Evolutionary conservation across 441 rosid species (phyloP).

Genomic region (Eutrema salsugineum): DNA sequence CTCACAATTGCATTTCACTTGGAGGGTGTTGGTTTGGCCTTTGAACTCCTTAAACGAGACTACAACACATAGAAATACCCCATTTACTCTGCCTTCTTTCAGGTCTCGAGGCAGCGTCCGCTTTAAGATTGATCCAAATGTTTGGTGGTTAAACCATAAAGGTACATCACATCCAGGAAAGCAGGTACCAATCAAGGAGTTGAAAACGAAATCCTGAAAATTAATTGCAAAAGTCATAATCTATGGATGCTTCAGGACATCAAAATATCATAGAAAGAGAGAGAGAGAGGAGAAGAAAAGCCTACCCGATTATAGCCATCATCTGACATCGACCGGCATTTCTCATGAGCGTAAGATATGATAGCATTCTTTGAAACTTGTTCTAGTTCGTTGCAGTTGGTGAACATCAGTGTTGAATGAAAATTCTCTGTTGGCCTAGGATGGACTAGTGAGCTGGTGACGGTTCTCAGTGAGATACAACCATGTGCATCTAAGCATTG

Average conservation of each 20-base stretch:
- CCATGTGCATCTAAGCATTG: too few species aligned
- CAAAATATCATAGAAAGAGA: too few species aligned
- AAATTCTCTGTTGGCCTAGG: background rate
- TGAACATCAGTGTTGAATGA: background rate
- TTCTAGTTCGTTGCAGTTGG: slow-evolving; percentile 15
- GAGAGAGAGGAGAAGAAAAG: background rate
- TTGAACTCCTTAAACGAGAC: background rate
- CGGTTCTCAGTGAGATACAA: too few species aligned
- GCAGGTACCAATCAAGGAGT: background rate
- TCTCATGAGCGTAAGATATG: too few species aligned
- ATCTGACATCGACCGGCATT: too few species aligned
- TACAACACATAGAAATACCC: background rate
- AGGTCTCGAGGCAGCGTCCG: background rate
- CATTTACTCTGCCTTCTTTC: background rate
- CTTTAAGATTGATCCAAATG: background rate
- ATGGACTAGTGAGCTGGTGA: too few species aligned
- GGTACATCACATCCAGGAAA: slow-evolving; percentile 18
- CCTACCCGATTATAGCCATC: background rate
- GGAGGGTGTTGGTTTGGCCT: background rate
- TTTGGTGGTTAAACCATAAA: slow-evolving; percentile 1
- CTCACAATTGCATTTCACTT: background rate
- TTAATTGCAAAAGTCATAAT: too few species aligned
- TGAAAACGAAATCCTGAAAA: slow-evolving; percentile 7
- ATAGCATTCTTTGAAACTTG: too few species aligned
- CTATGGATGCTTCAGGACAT: too few species aligned